Percentiles rank a stretch among this genome's conserved stretches.
Evolutionary conservation across 768 basidiomycete genomes (phyloP).

Genomic region (Hypholoma sublateritium): DNA sequence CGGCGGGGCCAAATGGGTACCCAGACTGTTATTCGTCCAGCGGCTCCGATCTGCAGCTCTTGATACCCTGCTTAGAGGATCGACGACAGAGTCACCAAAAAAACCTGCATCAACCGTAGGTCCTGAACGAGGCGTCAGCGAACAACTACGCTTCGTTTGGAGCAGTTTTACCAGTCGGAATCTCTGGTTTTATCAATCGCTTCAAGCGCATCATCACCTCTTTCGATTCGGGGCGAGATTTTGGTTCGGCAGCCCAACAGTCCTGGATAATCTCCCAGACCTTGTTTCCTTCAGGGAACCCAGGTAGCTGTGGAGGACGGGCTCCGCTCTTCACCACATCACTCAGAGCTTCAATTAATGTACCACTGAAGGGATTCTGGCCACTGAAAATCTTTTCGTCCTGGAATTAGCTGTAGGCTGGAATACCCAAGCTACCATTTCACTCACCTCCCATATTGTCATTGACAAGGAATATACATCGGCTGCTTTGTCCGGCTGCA

Average conservation of each 20-base stretch:
- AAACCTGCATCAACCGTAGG: background rate
- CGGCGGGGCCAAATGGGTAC: no score
- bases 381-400: background rate
- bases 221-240: background rate
- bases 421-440: background rate
- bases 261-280: conserved; percentile 1
- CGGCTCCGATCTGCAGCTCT: background rate
- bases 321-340: background rate
- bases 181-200: background rate
- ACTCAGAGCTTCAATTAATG: background rate
- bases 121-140: background rate
- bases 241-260: background rate
- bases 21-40: background rate
- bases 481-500: background rate
- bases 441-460: conserved; percentile 3
- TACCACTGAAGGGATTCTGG: conserved; percentile 4
- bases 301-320: background rate
- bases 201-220: conserved; percentile 1
- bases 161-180: background rate
- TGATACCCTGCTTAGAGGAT: background rate
- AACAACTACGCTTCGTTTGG: background rate
- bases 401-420: background rate
- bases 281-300: background rate
- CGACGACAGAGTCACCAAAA: background rate
- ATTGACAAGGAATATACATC: conserved; percentile 4